Base-by-base conservation (phyloP, 1,284 basidiomycete species). In the Ustilago crameri region DNA sequence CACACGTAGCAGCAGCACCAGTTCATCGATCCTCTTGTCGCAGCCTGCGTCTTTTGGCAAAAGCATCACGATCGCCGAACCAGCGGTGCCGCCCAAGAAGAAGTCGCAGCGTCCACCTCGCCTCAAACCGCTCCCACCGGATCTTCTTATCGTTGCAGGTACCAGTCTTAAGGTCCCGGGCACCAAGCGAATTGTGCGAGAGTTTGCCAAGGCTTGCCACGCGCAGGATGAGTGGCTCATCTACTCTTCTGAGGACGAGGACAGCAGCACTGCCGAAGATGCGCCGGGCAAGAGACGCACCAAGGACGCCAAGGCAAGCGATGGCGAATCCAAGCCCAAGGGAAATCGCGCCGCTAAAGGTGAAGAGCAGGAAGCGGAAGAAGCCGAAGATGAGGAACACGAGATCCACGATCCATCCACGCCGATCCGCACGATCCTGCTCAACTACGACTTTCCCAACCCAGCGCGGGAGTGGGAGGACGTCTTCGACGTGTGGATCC, bases 101-200 rank as follows among this genome's bases (percentile, higher is more conserved):
- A 60, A 52, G 18, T 30, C 46, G 0, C 18, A 38, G 2, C 65
- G 72, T 18, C 63, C 70, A 5, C 64, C 77, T 1, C 61, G 78
- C 18, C 64, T 82, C 15, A 82, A 82, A 64, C 81, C 81, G 9
- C 57, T 82, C 18, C 74, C 89, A 76, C 95, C 95, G 1, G 95
- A 97, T 80, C 87, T 96, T 85, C 86, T 98, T 41, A 90, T 98
- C 76, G 91, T 98, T 73, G 95, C 96, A 90, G 95, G 95, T 40
- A 98, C 95, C 15, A 94, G 92, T 26, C 88, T 98, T 73, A 95
- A 96, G 71, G 92, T 97, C 82, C 93, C 97, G 9, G 95, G 95
- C 7, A 87, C 96, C 51, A 94, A 93, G 84, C 91, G 90, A 75
- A 88, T 97, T 37, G 93, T 97, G 42, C 94, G 94, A 83, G 93